Conservation (phyloP, 176 grass and related monocot species). For the Oryza rufipogon region DNA sequence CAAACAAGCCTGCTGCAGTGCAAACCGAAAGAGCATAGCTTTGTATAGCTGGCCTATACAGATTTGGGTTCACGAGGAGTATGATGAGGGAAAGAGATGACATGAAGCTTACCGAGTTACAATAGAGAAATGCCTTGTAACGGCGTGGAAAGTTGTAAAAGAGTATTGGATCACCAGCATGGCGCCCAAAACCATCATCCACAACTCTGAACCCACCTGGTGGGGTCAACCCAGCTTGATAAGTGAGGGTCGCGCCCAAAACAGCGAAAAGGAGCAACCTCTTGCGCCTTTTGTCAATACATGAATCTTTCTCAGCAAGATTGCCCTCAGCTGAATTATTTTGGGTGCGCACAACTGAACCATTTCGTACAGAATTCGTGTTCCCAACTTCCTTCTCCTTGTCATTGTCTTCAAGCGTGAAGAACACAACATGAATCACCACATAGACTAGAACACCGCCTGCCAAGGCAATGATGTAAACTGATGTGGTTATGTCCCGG, state of each 20-base stretch:
- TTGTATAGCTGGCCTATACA: slow-evolving; percentile 12
- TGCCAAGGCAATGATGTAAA: slow-evolving; percentile 23
- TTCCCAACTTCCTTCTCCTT: no score
- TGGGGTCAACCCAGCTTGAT: slow-evolving; percentile 39
- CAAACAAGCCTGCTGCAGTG: not conserved
- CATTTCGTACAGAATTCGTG: not conserved
- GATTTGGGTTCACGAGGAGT: slow-evolving; percentile 20
- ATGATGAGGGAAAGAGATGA: slow-evolving; percentile 38
- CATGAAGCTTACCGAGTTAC: slow-evolving; percentile 45
- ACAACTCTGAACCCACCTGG: not conserved
- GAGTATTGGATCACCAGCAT: not conserved
- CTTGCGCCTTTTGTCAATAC: slow-evolving; percentile 5
- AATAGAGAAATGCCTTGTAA: slow-evolving; percentile 44
- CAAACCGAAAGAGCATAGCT: slow-evolving; percentile 23
- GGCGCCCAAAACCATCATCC: not conserved
- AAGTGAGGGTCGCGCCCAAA: slow-evolving; percentile 29
- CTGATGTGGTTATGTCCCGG: slow-evolving; percentile 3
- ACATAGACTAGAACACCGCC: slow-evolving; percentile 16
- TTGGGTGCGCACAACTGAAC: not conserved
- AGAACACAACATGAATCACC: slow-evolving; percentile 2
- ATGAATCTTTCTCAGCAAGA: not conserved
- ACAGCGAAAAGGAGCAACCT: slow-evolving; percentile 28
- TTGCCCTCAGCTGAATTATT: not conserved
- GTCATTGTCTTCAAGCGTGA: not conserved
- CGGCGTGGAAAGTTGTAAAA: slow-evolving; percentile 10